Evolutionary conservation across 495 filamentous ascomycete genomes (phyloP), one percentile per base, ranked within the genome.

Genomic region (Sabuloglossum arenarium): DNA sequence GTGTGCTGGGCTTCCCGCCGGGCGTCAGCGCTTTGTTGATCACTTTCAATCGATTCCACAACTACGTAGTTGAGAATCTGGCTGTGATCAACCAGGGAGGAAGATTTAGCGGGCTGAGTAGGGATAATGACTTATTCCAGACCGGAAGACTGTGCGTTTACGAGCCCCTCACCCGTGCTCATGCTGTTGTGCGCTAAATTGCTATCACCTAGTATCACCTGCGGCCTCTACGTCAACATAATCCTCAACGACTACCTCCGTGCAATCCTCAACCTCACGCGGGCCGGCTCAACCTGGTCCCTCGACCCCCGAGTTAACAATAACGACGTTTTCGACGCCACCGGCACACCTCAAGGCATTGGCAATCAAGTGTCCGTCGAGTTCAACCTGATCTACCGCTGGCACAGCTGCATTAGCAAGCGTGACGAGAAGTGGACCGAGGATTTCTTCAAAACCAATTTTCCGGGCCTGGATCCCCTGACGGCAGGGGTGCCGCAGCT

Each of bases 1-100:
- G 88, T 19, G 64, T 90, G 9, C 62, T 89, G 12, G 84, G 80
- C n/a, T 85, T 88, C 57, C 88, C 88, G 1, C 86, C 88, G 0
- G 88, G 88, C 14, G 87, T 91, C 34, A 77, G 83, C 27, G 67
- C 66, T 0, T 59, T 79, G 54, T 59, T 57, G 55, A n/a, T 57
- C 55, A 49, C 71, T 64, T 72, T 66, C 53, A 68, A 60, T 43
- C 65, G 71, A 1, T 73, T 68, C 56, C 71, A 73, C 60, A 73
- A 73, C 57, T 66, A 69, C 34, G 66, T 64, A 4, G 71, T 65
- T 1, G 59, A 57, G 14, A 59, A 62, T 12, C 46, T 73, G 49
- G 51, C 58, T 3, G 59, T 59, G 14, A 70, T 73, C 57, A 73
- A 73, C 54, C 66, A 73, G 43, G 61, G 62, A n/a, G 70, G 66